Conservation (phyloP, 805 yeast genomes). For the Yarrowia sp. region DNA sequence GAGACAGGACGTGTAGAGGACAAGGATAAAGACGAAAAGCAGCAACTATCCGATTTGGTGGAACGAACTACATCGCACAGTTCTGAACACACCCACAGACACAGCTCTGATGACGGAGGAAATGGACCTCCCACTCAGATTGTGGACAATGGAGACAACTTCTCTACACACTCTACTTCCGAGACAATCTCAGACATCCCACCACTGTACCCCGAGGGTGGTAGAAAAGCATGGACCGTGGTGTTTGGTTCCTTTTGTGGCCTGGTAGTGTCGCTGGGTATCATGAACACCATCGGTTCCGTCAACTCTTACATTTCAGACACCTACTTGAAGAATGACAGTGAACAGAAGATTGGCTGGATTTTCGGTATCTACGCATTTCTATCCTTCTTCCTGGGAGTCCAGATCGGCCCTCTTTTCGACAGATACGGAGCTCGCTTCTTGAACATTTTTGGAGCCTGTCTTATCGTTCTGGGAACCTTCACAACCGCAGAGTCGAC, state of each 20-base stretch:
- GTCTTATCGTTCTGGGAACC: conserved; percentile 57
- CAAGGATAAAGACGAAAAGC: background rate
- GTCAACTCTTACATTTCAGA: conserved; percentile 58
- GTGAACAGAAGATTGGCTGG: conserved; percentile 68
- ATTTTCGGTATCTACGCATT: conserved; percentile 58
- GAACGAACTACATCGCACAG: background rate
- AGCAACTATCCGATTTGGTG: background rate
- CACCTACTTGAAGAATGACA: conserved; percentile 57
- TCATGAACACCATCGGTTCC: conserved; percentile 70
- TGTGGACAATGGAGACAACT: background rate
- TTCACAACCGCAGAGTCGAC: conserved; percentile 60
- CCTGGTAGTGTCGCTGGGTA: conserved; percentile 64
- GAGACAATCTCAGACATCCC: conserved; percentile 28
- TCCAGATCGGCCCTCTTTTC: conserved; percentile 60
- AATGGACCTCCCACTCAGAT: background rate
- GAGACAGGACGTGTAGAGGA: background rate
- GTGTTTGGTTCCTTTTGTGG: conserved; percentile 66
- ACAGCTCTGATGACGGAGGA: background rate
- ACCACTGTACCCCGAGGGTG: conserved; percentile 57
- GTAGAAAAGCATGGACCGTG: conserved; percentile 62
- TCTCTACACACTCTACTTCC: background rate
- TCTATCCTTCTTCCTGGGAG: conserved; percentile 55
- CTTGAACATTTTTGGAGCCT: conserved; percentile 56
- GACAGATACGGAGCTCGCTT: conserved; percentile 63
- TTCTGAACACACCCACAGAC: background rate